Percentiles rank a stretch among this genome's conserved stretches.
Conservation (phyloP, 306 rosid species). For the Pterocarpus santalinus region DNA sequence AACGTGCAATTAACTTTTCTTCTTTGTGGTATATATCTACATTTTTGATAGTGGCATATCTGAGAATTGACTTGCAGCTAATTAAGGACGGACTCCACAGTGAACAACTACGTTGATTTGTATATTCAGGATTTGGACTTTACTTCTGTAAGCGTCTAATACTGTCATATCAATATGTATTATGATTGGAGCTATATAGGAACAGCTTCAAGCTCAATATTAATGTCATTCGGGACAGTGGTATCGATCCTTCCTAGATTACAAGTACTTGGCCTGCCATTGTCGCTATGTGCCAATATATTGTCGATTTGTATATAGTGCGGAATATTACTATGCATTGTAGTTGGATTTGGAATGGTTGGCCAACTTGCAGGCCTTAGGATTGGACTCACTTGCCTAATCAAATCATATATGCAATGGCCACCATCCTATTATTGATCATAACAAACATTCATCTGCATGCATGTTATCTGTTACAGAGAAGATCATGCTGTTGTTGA, state of each 20-base stretch:
- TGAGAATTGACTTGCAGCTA: background rate
- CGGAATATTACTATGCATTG: too few species aligned
- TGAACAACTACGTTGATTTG: background rate
- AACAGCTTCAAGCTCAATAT: too few species aligned
- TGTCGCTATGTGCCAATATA: too few species aligned
- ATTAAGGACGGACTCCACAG: too few species aligned
- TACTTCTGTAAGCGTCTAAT: background rate
- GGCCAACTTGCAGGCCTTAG: too few species aligned
- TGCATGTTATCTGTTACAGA: background rate
- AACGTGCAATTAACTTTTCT: too few species aligned
- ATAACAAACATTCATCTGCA: background rate
- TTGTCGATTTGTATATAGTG: too few species aligned
- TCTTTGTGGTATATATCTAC: too few species aligned
- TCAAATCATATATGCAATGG: background rate
- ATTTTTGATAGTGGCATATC: background rate
- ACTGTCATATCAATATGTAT: background rate
- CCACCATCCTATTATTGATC: background rate
- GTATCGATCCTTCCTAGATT: too few species aligned
- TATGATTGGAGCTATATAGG: background rate
- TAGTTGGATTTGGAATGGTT: background rate
- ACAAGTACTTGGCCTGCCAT: too few species aligned
- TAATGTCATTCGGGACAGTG: too few species aligned
- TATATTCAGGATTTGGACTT: background rate
- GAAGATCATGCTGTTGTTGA: background rate
- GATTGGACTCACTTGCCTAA: too few species aligned